A percentile compares a stretch with the other conserved stretches of the same genome.
phyloP scores from a whole-genome alignment of 768 basidiomycete species.

The Russula dissimulans region DNA sequence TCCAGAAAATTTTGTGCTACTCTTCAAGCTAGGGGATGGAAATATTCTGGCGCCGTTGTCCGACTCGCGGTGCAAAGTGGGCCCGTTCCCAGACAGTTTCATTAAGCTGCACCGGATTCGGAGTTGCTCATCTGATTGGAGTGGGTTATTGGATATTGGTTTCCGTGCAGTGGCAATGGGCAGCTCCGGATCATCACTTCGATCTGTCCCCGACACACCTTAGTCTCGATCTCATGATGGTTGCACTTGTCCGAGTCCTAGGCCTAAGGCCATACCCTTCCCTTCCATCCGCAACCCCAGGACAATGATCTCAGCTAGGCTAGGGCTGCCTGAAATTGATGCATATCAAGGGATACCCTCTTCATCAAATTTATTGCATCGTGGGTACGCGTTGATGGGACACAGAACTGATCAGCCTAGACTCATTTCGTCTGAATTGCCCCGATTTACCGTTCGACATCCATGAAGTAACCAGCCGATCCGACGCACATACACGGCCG shows the following conservation, averaged over 20 bases:
- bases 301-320: neutral
- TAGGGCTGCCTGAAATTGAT: neutral
- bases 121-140: neutral
- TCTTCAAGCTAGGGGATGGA: neutral
- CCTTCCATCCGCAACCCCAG: neutral
- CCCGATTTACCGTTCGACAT: neutral
- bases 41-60: neutral
- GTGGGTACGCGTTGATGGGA: neutral
- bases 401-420: neutral
- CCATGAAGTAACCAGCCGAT: neutral
- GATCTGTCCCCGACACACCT: neutral
- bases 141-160: neutral
- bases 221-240: too few species aligned
- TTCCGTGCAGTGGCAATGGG: neutral
- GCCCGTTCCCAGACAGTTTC: neutral
- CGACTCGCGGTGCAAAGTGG: neutral
- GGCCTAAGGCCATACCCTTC: neutral
- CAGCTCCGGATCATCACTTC: neutral
- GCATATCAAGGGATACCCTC: neutral
- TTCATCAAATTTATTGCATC: neutral
- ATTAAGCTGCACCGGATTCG: neutral
- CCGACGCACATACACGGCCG: neutral
- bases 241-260: neutral
- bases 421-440: neutral
- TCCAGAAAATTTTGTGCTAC: neutral